These are phyloP conservation scores for Firmiana major DNA, from an alignment of 345 rosid genomes.

Conservation along the genomic window DNA sequence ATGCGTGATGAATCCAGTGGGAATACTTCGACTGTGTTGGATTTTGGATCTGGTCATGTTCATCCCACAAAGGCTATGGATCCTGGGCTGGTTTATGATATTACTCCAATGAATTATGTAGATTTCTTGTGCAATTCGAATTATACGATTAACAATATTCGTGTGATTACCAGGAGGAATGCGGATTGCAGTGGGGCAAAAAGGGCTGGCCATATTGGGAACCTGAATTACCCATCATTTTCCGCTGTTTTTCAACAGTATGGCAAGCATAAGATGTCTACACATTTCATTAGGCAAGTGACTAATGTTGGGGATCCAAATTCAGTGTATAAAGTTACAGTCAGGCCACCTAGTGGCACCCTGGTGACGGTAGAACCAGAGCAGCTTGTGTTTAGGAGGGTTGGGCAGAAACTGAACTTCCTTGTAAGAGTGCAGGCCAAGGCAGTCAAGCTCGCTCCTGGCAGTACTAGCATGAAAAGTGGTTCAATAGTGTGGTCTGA, in stretches of 20 bases:
- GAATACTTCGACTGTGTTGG: slow-evolving; percentile 59
- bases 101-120: slow-evolving; percentile 58
- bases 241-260: slow-evolving; percentile 64
- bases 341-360: slow-evolving; percentile 63
- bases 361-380: slow-evolving; percentile 58
- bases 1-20: slow-evolving; percentile 85
- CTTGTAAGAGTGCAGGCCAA: slow-evolving; percentile 48
- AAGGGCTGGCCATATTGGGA: slow-evolving; percentile 67
- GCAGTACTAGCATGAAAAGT: slow-evolving; percentile 49
- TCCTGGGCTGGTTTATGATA: slow-evolving; percentile 77
- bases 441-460: slow-evolving; percentile 49
- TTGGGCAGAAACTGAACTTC: slow-evolving; percentile 72
- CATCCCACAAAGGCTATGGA: slow-evolving; percentile 85
- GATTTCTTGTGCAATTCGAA: slow-evolving; percentile 77
- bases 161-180: slow-evolving; percentile 52
- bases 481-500: slow-evolving; percentile 85
- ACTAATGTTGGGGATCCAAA: slow-evolving; percentile 73
- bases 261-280: slow-evolving; percentile 54
- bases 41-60: slow-evolving; percentile 80
- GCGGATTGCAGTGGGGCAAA: slow-evolving; percentile 66
- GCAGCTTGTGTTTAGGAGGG: slow-evolving; percentile 52
- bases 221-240: slow-evolving; percentile 77
- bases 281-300: slow-evolving; percentile 71
- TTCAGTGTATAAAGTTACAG: slow-evolving; percentile 44
- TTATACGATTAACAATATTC: slow-evolving; percentile 57